These are phyloP conservation scores for Acacia crassicarpa DNA, from an alignment of 306 rosid species.

Conservation along the genomic window DNA sequence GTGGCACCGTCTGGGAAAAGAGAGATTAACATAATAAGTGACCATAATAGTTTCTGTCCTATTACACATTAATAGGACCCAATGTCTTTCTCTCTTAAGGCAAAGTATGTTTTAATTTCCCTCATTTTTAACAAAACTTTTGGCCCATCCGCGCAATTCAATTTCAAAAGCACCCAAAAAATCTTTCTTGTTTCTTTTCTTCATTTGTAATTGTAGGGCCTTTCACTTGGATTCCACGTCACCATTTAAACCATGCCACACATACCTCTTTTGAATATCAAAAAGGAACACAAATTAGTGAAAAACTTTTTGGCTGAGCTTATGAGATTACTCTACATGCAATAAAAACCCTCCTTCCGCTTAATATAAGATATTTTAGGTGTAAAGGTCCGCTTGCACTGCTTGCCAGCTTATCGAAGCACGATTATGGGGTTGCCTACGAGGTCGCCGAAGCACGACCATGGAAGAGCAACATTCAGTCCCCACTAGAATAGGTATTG, in stretches of 20 bases:
- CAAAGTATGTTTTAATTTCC: slow-evolving; percentile 29
- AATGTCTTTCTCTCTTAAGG: slow-evolving; percentile 31
- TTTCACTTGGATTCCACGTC: slow-evolving; percentile 21
- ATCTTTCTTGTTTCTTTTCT: slow-evolving; percentile 26
- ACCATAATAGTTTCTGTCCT: slow-evolving; percentile 48
- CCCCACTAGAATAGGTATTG: too few relatives aligned
- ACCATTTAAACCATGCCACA: neutral
- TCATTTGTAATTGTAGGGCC: slow-evolving; percentile 29
- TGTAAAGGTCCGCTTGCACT: too few relatives aligned
- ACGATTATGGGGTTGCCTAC: too few relatives aligned
- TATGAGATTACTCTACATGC: neutral
- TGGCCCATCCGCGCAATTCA: neutral
- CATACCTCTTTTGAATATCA: neutral
- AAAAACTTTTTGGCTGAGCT: neutral
- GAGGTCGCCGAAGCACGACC: too few relatives aligned
- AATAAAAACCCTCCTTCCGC: accelerated
- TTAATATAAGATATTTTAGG: too few relatives aligned
- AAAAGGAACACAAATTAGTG: neutral
- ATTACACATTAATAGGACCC: slow-evolving; percentile 43
- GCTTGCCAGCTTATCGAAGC: too few relatives aligned
- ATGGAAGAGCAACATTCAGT: too few relatives aligned
- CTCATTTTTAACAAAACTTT: neutral
- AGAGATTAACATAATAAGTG: slow-evolving; percentile 31
- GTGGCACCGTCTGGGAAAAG: slow-evolving; percentile 39
- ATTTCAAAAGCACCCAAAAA: slow-evolving; percentile 15